Conservation (phyloP, 805 yeast species). For the Nakazawaea peltata region DNA sequence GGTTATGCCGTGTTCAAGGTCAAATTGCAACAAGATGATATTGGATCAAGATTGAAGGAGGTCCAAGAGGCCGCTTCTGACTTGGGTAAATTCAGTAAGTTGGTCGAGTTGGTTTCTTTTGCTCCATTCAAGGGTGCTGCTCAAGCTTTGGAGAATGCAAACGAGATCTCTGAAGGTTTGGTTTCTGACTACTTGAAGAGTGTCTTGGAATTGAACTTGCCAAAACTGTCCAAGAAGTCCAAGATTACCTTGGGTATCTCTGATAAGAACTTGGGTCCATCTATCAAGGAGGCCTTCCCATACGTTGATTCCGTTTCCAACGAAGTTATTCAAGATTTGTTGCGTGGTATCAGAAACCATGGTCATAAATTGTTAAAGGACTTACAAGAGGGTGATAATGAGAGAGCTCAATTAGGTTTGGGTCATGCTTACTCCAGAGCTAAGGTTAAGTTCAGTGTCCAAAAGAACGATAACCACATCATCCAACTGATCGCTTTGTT, state of each 20-base stretch:
- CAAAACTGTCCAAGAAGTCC: slow-evolving; percentile 62
- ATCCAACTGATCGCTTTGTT: slow-evolving; percentile 97
- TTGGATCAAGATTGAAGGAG: slow-evolving; percentile 86
- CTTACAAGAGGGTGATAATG: slow-evolving; percentile 89
- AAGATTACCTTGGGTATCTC: slow-evolving; percentile 79
- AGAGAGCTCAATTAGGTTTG: slow-evolving; percentile 96
- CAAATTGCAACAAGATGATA: slow-evolving; percentile 85
- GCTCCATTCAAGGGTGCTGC: slow-evolving; percentile 99
- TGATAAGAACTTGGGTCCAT: slow-evolving; percentile 93
- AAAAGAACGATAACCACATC: slow-evolving; percentile 97
- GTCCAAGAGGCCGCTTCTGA: slow-evolving; percentile 89
- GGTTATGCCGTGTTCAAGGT: slow-evolving; percentile 97
- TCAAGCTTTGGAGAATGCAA: slow-evolving; percentile 97
- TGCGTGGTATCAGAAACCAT: slow-evolving; percentile 90
- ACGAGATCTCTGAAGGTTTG: slow-evolving; percentile 94
- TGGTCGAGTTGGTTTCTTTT: slow-evolving; percentile 88
- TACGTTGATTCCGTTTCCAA: slow-evolving; percentile 83
- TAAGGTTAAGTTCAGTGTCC: slow-evolving; percentile 97
- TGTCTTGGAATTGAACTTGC: slow-evolving; percentile 83
- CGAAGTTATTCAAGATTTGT: slow-evolving; percentile 89
- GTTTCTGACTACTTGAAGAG: slow-evolving; percentile 89
- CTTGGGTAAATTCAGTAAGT: slow-evolving; percentile 79
- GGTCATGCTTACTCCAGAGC: slow-evolving; percentile 99
- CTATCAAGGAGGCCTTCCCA: slow-evolving; percentile 87
- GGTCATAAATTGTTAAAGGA: slow-evolving; percentile 86